Percentiles rank a stretch among this genome's conserved stretches.
Evolutionary conservation across 306 rosid species (phyloP).

Genomic region (Lupinus albus): DNA sequence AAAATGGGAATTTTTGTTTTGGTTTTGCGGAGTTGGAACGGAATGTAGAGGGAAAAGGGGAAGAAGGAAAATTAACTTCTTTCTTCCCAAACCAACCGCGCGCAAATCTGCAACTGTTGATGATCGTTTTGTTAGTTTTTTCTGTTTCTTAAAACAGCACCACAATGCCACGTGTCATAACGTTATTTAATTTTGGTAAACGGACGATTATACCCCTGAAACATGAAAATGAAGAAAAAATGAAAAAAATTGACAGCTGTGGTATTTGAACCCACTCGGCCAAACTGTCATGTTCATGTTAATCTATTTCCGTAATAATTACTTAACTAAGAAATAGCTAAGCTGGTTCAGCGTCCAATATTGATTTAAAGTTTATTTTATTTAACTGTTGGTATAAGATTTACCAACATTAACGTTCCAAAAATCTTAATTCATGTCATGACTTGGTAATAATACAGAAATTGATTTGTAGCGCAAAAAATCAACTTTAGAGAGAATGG

Average conservation of each 20-base stretch:
- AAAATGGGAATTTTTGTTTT: conserved; percentile 1
- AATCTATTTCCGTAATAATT: too few species aligned
- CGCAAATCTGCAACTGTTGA: conserved; percentile 40
- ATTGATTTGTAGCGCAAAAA: too few species aligned
- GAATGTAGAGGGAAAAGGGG: conserved; percentile 25
- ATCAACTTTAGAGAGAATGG: conserved; percentile 3
- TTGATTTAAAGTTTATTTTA: too few species aligned
- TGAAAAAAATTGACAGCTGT: conserved; percentile 52
- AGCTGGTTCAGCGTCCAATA: too few species aligned
- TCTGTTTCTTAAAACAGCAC: conserved; percentile 6
- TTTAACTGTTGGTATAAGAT: too few species aligned
- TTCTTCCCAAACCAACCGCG: conserved; percentile 52
- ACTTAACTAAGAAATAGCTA: too few species aligned
- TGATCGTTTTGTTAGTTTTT: background rate
- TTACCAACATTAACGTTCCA: too few species aligned
- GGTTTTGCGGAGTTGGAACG: conserved; percentile 49
- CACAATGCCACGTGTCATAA: conserved; percentile 40
- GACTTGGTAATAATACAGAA: too few species aligned
- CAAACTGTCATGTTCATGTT: too few species aligned
- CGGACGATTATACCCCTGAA: conserved; percentile 9
- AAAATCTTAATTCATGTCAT: too few species aligned
- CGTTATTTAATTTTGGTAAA: background rate
- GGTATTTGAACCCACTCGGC: conserved; percentile 98
- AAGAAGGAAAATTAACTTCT: conserved; percentile 29
- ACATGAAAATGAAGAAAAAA: too few species aligned